Evolutionary conservation across 257 asterid species (phyloP), one percentile per base, ranked within the genome.

Genomic region (Asclepias syriaca): DNA sequence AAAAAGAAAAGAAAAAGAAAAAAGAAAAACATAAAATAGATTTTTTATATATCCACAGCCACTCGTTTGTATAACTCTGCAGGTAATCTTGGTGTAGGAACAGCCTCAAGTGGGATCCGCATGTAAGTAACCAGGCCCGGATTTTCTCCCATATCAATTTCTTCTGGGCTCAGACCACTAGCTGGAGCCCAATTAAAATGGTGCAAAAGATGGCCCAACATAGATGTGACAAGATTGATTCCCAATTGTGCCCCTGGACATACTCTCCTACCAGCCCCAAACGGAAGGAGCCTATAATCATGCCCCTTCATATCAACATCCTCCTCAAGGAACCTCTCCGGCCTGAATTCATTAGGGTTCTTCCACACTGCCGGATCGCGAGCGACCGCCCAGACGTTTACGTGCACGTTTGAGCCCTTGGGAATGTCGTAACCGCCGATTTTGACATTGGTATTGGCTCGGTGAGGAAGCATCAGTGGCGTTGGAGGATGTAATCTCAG

Each of bases 231-330:
- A 77, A 91, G 71, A 68, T 81, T 75, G 19, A 89, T 83, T 0
- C 88, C 97, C 9, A 91, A 90, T 32, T 91, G 93, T 22, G 92
- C 92, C 0, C 95, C 96, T 0, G 96, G 97, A 84, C 95, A 91
- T 6, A 89, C 67, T 5, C 97, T 80, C 71, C 97, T 84, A 15
- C 97, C 97, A 2, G 97, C 89, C 19, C 97, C 96, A 6, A 89
- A 91, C 0, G 96, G 96, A 12, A 91, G 86, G 16, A 91, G 75
- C 79, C 96, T 76, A 56, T 78, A 91, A 67, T 89, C 96, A 2
- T 88, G 90, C 0, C 97, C 97, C 88, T 86, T 91, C 87, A 91
- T 89, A 81, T 91, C 96, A 2, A 91, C 55, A 22, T 91, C 97
- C 76, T 87, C 90, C 76, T 87, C 96, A 8, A 83, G 76, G 81